phyloP scores from a whole-genome alignment of 768 basidiomycete species.

The Lactarius deliciosus region DNA sequence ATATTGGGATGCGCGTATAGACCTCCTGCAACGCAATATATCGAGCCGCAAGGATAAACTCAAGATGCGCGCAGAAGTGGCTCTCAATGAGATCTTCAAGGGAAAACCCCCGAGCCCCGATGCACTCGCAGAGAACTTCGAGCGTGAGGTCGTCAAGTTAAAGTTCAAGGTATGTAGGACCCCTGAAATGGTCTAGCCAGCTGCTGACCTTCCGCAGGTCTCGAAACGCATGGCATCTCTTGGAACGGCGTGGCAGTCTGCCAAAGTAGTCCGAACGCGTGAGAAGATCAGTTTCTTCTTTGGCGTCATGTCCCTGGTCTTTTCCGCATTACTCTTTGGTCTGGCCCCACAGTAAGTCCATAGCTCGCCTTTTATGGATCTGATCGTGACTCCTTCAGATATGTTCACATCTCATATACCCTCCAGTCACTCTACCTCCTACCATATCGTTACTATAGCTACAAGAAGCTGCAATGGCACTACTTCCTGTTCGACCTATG shows the following conservation, averaged over 20 bases:
- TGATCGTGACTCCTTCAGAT: constrained; percentile 47
- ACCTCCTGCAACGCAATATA: constrained; percentile 77
- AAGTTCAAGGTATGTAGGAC: constrained; percentile 67
- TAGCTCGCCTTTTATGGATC: constrained; percentile 15
- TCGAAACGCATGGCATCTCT: constrained; percentile 76
- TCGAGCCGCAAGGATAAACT: constrained; percentile 85
- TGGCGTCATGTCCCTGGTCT: constrained; percentile 86
- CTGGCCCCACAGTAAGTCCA: constrained; percentile 74
- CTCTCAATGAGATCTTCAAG: constrained; percentile 56
- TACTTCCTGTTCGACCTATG: constrained; percentile 94
- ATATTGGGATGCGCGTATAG: constrained; percentile 88
- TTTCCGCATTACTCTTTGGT: constrained; percentile 86
- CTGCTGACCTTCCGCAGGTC: constrained; percentile 48
- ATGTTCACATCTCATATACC: constrained; percentile 88
- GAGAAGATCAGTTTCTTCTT: constrained; percentile 91
- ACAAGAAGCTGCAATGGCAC: constrained; percentile 93
- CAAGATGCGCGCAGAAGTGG: constrained; percentile 78
- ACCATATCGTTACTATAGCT: constrained; percentile 77
- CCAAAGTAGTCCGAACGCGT: constrained; percentile 78
- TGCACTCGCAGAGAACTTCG: constrained; percentile 70
- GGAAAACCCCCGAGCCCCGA: constrained; percentile 62
- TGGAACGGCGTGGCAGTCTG: constrained; percentile 88
- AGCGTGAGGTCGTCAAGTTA: constrained; percentile 83
- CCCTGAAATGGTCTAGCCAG: not conserved
- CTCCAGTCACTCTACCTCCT: constrained; percentile 74